Evolutionary conservation across 257 asterid species (phyloP), one percentile per base, ranked within the genome.

Genomic region (Anisodus acutangulus): DNA sequence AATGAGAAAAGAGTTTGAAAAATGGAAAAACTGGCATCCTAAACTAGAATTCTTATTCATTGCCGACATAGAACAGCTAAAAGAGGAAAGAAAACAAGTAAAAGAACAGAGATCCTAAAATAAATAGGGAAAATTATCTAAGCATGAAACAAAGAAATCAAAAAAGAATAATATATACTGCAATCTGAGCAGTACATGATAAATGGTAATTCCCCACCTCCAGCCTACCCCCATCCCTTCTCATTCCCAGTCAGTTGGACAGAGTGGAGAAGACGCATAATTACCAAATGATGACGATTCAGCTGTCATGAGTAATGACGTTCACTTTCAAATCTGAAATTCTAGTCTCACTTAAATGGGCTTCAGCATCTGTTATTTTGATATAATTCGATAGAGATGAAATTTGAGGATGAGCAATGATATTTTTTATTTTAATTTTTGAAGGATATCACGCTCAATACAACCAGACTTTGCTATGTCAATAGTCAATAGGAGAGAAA

Each of bases 251-350:
- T 68, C 17, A 37, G 76, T 68, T 68, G 13, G 76, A 39, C 53
- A 15, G 51, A 68, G 53, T 37, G 43, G 78, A 68, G 78, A 68
- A 68, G 53, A 68, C 3, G 26, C 78, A 68, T 39, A 39, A 39
- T 68, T 39, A 68, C 78, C 17, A 68, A 68, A 39, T 68, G 78
- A 53, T 68, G 78, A 68, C 16, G 12, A 68, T 39, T 68, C 78
- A 68, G 22, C 53, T 37, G 51, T 68, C 78, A 37, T 39, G 53
- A 68, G 53, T 68, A 68, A 15, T 16, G 78, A 10, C 9, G 26
- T 39, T 39, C 78, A 68, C 78, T 15, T 68, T 68, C 78, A 39
- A 68, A 68, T 68, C 51, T 68, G 78, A 68, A 68, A 12, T 39
- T 68, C 26, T 37, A 39, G 39, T 68, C 53, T 68, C 78, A 68